Evolutionary conservation across 805 yeast genomes (phyloP), one percentile per base, ranked within the genome.

Genomic region (Candida ponderosae): DNA sequence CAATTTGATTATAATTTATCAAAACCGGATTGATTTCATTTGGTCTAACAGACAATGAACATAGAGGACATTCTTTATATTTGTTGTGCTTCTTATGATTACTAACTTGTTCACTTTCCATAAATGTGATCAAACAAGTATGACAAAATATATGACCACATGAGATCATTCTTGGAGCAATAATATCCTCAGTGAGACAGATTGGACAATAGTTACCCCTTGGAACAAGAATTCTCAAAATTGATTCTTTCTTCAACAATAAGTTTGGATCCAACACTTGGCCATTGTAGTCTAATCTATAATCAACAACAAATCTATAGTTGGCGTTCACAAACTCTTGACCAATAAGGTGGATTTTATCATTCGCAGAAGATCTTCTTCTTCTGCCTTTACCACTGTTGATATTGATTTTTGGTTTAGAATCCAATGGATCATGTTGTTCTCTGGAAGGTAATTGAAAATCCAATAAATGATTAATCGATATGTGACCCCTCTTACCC

Each of bases 141-240:
- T 76, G 68, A 54, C 99, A 93, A 51, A 93, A 76, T 14, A 88
- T 71, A 54, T 93, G 99, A 5, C 99, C 98, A 63, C 99, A 93
- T 11, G 79, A 72, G 21, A 87, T 79, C 97, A 93, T 94, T 38
- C 97, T 66, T 3, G 98, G 97, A 0, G 97, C 96, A 15, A 83
- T 74, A 13, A 93, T 84, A 13, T 78, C 79, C 35, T 86, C 94
- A 24, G 80, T 71, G 13, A 93, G 64, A 56, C 99, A 93, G 20
- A 93, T 90, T 0, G 98, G 97, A 54, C 99, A 93, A 29, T 79
- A 78, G 46, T 81, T 81, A 1, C 81, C 80, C 41, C 71, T 74
- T 13, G 90, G 81, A 1, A 77, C 80, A n/a, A 87, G 55, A 6
- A 90, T 86, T 34, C 96, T 66, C 24, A 81, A 57, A 5, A 93